A percentile compares a stretch with the other conserved stretches of the same genome.
Evolutionary conservation across 228 moss, liverwort and hornwort genomes (phyloP).

Genomic region (Sphagnum fallax): DNA sequence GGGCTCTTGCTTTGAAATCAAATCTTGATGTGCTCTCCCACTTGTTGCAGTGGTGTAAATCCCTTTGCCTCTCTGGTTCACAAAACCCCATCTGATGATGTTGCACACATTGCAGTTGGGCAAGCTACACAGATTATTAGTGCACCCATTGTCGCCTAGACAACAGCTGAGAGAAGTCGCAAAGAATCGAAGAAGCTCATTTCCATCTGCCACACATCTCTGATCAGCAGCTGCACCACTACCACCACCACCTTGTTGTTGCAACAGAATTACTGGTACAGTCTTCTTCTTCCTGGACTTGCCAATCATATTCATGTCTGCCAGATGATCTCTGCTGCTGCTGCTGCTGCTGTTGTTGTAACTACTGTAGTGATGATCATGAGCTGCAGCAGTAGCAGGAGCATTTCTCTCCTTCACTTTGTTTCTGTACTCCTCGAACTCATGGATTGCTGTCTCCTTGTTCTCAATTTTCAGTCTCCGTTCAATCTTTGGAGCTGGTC

Average conservation of each 20-base stretch:
- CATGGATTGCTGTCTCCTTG: conserved; percentile 49
- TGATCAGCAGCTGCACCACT: conserved; percentile 18
- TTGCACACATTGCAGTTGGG: conserved; percentile 74
- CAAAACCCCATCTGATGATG: conserved; percentile 72
- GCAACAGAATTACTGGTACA: too few relatives aligned
- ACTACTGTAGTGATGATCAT: too few relatives aligned
- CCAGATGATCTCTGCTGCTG: conserved; percentile 62
- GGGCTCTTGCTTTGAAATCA: conserved; percentile 38
- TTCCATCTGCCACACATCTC: conserved; percentile 81
- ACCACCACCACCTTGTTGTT: too few relatives aligned
- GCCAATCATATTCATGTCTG: conserved; percentile 5
- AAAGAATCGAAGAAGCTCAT: conserved; percentile 79
- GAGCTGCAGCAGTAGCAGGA: too few relatives aligned
- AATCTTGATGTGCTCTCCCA: conserved; percentile 73
- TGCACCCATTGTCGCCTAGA: conserved; percentile 55
- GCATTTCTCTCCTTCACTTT: conserved; percentile 34
- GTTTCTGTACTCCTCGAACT: conserved; percentile 74
- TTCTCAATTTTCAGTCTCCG: conserved; percentile 85
- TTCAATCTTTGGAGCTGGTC: conserved; percentile 39
- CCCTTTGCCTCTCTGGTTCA: conserved; percentile 30
- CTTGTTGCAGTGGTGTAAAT: conserved; percentile 82
- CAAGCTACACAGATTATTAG: conserved; percentile 65
- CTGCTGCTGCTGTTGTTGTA: not conserved
- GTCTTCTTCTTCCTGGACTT: too few relatives aligned
- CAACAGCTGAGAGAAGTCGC: conserved; percentile 67